Evolutionary conservation across 768 basidiomycete genomes (phyloP), one percentile per base, ranked within the genome.

Genomic region (Mycena galericulata): DNA sequence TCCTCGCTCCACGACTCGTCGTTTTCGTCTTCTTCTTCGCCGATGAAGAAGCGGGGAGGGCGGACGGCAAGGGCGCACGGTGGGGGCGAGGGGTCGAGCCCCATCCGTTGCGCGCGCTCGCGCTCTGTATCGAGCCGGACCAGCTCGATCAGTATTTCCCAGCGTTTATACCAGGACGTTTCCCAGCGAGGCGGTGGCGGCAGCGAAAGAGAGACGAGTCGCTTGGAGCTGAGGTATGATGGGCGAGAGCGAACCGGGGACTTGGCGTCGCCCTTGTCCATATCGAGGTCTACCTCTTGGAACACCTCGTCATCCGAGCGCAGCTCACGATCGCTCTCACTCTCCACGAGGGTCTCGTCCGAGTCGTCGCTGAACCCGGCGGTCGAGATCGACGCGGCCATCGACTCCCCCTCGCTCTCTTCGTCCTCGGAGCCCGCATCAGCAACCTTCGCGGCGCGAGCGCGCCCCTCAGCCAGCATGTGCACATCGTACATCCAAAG

Each of bases 401-500:
- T 68, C 30, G 73, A 76, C 26, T 80, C 81, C 59, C 71, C 77
- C 68, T 81, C 82, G 30, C 76, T 78, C 49, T 73, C 77, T 40
- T 80, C 77, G 18, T 75, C 75, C 36, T 75, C 46, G n/a, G 74
- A 69, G n/a, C 73, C 71, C 51, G 76, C 72, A 8, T 59, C 53
- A 56, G 40, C 45, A 6, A 36, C n/a, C n/a, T 34, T 53, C 43
- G 46, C 45, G 11, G 30, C 27, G 24, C 26, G 26, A 8, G 14
- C 55, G 36, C 30, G 66, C 36, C 46, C 55, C 17, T 58, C 72
- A 11, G 74, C 57, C 11, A 75, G 75, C 65, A 83, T 76, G 49
- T 87, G 86, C 73, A 92, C 75, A 68, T 90, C 88, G 68, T 85
- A 85, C 77, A 89, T 83, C 81, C 88, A 92, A n/a, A 92, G 71